Base-by-base conservation (phyloP, 2,329 filamentous ascomycete species). In the Sarocladium brachiariae region DNA sequence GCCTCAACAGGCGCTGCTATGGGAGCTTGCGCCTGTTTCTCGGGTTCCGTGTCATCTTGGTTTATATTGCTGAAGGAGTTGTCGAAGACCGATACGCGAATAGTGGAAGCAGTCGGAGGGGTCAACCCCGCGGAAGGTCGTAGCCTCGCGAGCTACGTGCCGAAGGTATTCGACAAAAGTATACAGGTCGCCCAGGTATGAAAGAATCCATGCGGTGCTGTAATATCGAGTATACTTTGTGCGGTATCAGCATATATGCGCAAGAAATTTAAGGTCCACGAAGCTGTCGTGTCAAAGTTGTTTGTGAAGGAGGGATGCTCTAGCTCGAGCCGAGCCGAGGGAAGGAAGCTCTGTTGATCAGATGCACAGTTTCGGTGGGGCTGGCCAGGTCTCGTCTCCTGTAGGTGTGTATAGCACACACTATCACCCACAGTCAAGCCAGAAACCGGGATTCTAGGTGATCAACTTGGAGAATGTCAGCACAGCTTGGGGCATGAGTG, bases 61-160 rank as follows among this genome's bases (percentile, higher is more conserved):
- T 19, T 14, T n/a, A 10, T 45, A 11, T 3, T n/a, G 39, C 18
- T 39, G 35, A 9, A 35, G 18, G 16, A 3, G n/a, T 19, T 19
- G 21, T 43, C 11, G 34, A 37, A n/a, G 23, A 43, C 4, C 4
- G 8, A 25, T 19, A 19, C 14, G 24, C 7, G 43, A 33, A 31
- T 21, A 33, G 25, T 6, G n/a, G 25, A 47, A 31, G 24, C 9
- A 33, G 9, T 10, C 19, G 27, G 43, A 47, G 27, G 43, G 39
- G 39, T 43, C 39, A 47, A 47, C 43, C 43, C 43, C 43, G 43
- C 43, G 43, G 25, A 47, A 33, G 24, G 24, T 47, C 43, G 10
- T 25, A 33, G 43, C 43, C 27, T 33, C 25, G 43, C 25, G 14
- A 47, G n/a, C n/a, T n/a, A n/a, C n/a, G 10, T 47, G 27, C 27